Evolutionary conservation across 75 land plant species (phyloP).

Genomic region (Cupressus sempervirens): DNA sequence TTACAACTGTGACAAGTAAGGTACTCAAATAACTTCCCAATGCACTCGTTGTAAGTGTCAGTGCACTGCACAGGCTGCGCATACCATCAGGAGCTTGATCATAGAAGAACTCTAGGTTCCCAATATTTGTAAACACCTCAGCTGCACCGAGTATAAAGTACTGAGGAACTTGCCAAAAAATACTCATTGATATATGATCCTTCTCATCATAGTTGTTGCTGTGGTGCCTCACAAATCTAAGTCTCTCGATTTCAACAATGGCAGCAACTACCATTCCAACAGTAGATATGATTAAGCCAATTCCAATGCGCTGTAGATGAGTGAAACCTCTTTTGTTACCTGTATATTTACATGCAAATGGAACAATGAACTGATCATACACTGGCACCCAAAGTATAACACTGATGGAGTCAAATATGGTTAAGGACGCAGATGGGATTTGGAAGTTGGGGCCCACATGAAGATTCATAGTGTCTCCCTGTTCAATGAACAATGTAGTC

Average conservation of each 20-base stretch:
- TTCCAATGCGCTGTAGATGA: constrained; percentile 67
- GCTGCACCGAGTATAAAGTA: constrained; percentile 74
- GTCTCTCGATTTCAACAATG: constrained; percentile 47
- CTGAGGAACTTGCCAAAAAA: constrained; percentile 82
- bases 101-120: constrained; percentile 82
- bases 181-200: constrained; percentile 37
- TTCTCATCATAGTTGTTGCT: constrained; percentile 16
- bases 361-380: constrained; percentile 65
- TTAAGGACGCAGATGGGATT: constrained; percentile 67
- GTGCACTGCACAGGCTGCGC: constrained; percentile 65
- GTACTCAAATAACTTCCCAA: constrained; percentile 73
- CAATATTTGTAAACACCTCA: constrained; percentile 76
- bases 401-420: constrained; percentile 57
- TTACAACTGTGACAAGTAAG: constrained; percentile 59
- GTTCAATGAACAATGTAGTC: constrained; percentile 60
- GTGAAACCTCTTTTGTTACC: constrained; percentile 58
- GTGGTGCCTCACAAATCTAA: constrained; percentile 18
- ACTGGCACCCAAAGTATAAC: constrained; percentile 73
- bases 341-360: constrained; percentile 54
- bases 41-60: constrained; percentile 60
- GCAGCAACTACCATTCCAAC: constrained; percentile 58
- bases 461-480: constrained; percentile 63
- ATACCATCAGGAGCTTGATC: constrained; percentile 88
- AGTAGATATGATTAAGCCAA: constrained; percentile 67
- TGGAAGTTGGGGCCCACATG: constrained; percentile 43